Percentiles rank a stretch among this genome's conserved stretches.
These are phyloP conservation scores for Eucalyptus grandis DNA, from an alignment of 345 rosid genomes.

Conservation along the genomic window DNA sequence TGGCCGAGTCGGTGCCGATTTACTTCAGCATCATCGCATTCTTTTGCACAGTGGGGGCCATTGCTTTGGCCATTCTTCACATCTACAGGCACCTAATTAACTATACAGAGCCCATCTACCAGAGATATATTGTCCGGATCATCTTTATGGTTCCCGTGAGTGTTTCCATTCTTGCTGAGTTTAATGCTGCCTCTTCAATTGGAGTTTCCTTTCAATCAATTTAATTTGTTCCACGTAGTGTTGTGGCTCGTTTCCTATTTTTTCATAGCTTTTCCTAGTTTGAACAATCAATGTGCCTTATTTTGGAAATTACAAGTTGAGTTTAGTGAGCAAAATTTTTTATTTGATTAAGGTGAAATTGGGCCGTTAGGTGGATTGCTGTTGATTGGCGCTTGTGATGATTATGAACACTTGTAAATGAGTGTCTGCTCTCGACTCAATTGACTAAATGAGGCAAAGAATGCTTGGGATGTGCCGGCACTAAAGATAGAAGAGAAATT, in stretches of 20 bases:
- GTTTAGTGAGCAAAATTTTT: background rate
- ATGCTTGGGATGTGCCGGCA: background rate
- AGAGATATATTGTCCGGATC: conserved; percentile 91
- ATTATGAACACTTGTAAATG: background rate
- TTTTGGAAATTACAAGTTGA: background rate
- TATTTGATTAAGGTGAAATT: background rate
- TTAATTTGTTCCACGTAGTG: background rate
- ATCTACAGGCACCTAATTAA: conserved; percentile 82
- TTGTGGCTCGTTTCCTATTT: background rate
- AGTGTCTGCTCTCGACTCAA: background rate
- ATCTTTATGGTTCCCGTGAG: conserved; percentile 97
- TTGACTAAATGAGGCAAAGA: background rate
- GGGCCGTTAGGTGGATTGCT: background rate
- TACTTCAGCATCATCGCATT: conserved; percentile 45
- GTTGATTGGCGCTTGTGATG: background rate
- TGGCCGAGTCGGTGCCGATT: conserved; percentile 51
- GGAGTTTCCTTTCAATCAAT: background rate
- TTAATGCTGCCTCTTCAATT: background rate
- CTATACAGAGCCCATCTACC: conserved; percentile 90
- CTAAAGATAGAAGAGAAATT: background rate
- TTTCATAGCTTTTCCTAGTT: background rate
- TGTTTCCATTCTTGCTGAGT: background rate
- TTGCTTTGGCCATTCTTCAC: conserved; percentile 59
- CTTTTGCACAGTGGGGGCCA: conserved; percentile 63
- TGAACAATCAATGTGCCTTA: background rate